phyloP scores from a whole-genome alignment of 116 monocot species.

The Papilionanthe hybrid region DNA sequence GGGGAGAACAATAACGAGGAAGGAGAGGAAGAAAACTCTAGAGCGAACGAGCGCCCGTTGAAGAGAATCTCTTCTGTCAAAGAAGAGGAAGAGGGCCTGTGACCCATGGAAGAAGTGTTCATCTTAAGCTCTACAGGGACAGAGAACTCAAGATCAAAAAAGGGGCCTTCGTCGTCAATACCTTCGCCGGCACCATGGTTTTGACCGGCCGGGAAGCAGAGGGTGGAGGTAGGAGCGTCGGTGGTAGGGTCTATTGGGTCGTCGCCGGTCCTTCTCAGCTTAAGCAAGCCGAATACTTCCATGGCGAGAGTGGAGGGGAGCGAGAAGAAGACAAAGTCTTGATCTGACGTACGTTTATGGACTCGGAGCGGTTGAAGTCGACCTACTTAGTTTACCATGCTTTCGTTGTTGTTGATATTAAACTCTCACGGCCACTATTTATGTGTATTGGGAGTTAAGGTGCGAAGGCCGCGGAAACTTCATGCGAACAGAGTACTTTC shows the following conservation, averaged over 20 bases:
- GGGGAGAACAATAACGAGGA: slow-evolving; percentile 37
- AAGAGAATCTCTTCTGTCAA: slow-evolving; percentile 39
- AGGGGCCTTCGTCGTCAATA: slow-evolving; percentile 26
- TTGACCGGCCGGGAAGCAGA: not conserved
- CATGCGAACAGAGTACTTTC: not conserved
- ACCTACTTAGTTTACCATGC: not conserved
- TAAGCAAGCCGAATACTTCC: not conserved
- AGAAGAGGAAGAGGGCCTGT: not conserved
- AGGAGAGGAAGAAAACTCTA: slow-evolving; percentile 19
- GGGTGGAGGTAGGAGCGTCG: not conserved
- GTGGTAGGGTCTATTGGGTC: too few relatives aligned
- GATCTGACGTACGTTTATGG: not conserved
- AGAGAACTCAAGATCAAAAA: slow-evolving; percentile 36
- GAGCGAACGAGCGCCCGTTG: slow-evolving; percentile 14
- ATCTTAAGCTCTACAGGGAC: slow-evolving; percentile 6
- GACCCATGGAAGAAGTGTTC: not conserved
- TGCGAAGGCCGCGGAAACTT: not conserved
- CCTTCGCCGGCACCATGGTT: slow-evolving; percentile 2
- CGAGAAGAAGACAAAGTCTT: not conserved
- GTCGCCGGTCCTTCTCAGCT: not conserved
- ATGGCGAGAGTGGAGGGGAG: not conserved
- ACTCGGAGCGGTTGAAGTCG: not conserved
- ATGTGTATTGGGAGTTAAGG: not conserved
- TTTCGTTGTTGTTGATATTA: not conserved
- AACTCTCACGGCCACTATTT: not conserved